Evolutionary conservation across 1,139 yeast species (phyloP), one percentile per base, ranked within the genome.

Genomic region (Eremothecium gossypii): DNA sequence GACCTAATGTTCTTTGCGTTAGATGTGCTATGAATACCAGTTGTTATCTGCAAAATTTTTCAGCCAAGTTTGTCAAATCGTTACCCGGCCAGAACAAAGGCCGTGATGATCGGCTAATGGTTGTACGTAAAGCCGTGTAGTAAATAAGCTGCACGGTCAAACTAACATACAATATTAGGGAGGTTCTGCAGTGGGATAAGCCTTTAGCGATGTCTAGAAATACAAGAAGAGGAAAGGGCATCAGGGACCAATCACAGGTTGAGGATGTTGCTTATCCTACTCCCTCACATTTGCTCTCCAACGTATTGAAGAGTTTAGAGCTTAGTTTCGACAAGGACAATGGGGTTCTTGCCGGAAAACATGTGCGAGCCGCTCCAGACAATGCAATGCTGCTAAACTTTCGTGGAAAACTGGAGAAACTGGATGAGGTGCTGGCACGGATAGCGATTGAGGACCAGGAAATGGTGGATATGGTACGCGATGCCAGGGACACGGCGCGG

Each of bases 331-430:
- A 79, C 52, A 66, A 74, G 7, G 74, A 76, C 30, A 66, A 72
- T 11, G 86, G 87, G 1, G 58, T 75, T 41, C 61, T 81, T 29
- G 79, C 72, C 48, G 87, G 89, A 0, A 79, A 76, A 26, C 59
- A 71, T 13, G 66, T 74, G 1, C 64, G 73, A 29, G 64, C 64
- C 23, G 59, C 73, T 1, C 83, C 85, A 2, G 65, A 61, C 35
- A 57, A 71, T 27, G 64, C 68, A 34, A 65, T 70, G 2, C 63
- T 80, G 33, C 63, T 66, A 28, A 69, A 71, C 37, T 56, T 79
- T 44, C 68, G 67, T 55, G 71, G 70, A 47, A 63, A 71, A 30
- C 57, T 81, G 41, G 67, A 66, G 20, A 73, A 71, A 40, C 59
- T 81, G 45, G 64, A 72, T 35, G 67, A 68, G 39, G 76, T 75